Conservation (phyloP, 2,329 filamentous ascomycete genomes). For the Cordyceps militaris region DNA sequence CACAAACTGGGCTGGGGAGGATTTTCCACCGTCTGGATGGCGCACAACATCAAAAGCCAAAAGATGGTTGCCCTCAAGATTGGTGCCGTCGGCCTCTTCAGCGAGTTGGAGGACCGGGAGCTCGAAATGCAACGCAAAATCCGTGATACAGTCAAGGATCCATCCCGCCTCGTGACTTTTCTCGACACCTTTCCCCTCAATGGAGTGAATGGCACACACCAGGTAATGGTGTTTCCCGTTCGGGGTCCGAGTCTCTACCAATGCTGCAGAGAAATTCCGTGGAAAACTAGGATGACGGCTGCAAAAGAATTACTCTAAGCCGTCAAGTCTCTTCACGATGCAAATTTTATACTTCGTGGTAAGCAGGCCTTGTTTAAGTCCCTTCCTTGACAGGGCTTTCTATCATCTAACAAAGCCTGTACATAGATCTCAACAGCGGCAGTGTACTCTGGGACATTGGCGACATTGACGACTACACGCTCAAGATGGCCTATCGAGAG, state of each 20-base stretch:
- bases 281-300: neutral
- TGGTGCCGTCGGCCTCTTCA: conserved; percentile 7
- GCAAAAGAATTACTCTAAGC: neutral
- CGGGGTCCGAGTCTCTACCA: neutral
- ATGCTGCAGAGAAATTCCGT: neutral
- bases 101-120: conserved; percentile 1
- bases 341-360: neutral
- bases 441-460: neutral
- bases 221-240: neutral
- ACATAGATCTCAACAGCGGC: neutral
- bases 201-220: neutral
- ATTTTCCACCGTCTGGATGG: conserved; percentile 39
- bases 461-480: neutral
- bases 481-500: neutral
- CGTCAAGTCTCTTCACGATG: neutral
- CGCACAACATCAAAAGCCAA: conserved; percentile 13
- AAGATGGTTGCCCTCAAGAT: conserved; percentile 15
- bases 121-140: neutral
- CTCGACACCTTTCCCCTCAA: neutral
- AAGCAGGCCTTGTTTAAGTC: neutral
- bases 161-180: neutral
- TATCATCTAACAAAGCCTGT: neutral
- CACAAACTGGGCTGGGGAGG: conserved; percentile 37
- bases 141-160: neutral
- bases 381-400: neutral